Percentiles rank a stretch among this genome's conserved stretches.
Conservation (phyloP, 179 eudicot genomes). For the Kewa caespitosa region DNA sequence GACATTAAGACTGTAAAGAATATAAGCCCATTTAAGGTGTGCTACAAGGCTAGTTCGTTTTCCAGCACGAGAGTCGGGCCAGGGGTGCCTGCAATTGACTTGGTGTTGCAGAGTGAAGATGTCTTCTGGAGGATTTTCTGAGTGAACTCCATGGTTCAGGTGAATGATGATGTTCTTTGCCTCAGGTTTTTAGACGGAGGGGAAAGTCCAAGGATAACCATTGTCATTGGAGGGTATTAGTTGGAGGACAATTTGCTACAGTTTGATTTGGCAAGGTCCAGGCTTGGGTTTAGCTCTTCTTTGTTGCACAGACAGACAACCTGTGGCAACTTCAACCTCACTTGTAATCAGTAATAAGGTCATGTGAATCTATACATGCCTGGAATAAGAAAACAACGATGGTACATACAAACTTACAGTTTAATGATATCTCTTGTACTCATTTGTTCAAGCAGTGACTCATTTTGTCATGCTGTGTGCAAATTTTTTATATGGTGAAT, state of each 20-base stretch:
- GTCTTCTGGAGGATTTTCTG: conserved; percentile 39
- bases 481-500: too few relatives aligned
- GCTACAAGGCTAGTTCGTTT: conserved; percentile 30
- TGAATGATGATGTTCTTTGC: conserved; percentile 26
- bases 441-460: too few relatives aligned
- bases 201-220: conserved; percentile 19
- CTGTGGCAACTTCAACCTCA: conserved; percentile 51
- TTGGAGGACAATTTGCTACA: conserved; percentile 50
- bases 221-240: conserved; percentile 52
- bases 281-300: conserved; percentile 40
- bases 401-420: too few relatives aligned
- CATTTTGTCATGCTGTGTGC: too few relatives aligned
- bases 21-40: conserved; percentile 40
- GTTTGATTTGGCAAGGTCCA: conserved; percentile 40
- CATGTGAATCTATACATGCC: too few relatives aligned
- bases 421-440: too few relatives aligned
- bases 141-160: conserved; percentile 35
- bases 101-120: conserved; percentile 29
- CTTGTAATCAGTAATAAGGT: too few relatives aligned
- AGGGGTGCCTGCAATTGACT: conserved; percentile 30
- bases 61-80: conserved; percentile 28
- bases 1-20: conserved; percentile 30
- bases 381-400: too few relatives aligned
- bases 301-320: conserved; percentile 29
- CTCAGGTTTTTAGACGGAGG: conserved; percentile 49